Conservation (phyloP, 371 early-diverging fungal genomes). For the Actinomortierella ambigua region DNA sequence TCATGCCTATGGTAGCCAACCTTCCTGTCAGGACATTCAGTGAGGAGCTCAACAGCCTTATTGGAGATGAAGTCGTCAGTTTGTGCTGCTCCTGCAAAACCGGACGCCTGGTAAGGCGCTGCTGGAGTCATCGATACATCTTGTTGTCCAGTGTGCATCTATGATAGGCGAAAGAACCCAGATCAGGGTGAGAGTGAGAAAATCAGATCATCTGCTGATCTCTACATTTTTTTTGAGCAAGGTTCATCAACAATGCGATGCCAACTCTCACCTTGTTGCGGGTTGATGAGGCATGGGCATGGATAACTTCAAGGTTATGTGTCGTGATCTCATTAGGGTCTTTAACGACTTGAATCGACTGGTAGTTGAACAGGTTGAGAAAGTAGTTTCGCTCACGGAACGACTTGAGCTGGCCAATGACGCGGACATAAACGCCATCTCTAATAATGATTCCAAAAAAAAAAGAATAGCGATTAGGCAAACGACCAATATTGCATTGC, state of each 20-base stretch:
- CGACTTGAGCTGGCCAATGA: constrained; percentile 18
- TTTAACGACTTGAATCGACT: constrained; percentile 16
- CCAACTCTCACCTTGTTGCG: constrained; percentile 22
- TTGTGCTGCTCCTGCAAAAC: not conserved
- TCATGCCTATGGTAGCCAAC: constrained; percentile 18
- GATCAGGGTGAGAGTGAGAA: too few relatives aligned
- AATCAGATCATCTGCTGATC: too few relatives aligned
- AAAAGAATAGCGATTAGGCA: not conserved
- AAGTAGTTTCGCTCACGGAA: too few relatives aligned
- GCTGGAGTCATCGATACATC: too few relatives aligned
- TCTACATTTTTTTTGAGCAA: too few relatives aligned
- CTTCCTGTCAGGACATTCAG: not conserved
- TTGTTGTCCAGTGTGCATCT: too few relatives aligned
- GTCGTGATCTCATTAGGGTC: constrained; percentile 32
- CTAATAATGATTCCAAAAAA: constrained; percentile 6
- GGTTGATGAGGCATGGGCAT: constrained; percentile 21
- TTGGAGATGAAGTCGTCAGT: not conserved
- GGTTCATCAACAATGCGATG: too few relatives aligned
- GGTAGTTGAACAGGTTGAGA: constrained; percentile 8
- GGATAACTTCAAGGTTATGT: constrained; percentile 30
- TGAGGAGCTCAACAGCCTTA: not conserved
- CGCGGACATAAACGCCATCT: constrained; percentile 17
- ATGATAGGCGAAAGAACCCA: too few relatives aligned
- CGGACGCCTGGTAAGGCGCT: too few relatives aligned
- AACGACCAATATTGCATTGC: not conserved